Conservation (phyloP, 1,284 basidiomycete species). For the Cystobasidium sp. region DNA sequence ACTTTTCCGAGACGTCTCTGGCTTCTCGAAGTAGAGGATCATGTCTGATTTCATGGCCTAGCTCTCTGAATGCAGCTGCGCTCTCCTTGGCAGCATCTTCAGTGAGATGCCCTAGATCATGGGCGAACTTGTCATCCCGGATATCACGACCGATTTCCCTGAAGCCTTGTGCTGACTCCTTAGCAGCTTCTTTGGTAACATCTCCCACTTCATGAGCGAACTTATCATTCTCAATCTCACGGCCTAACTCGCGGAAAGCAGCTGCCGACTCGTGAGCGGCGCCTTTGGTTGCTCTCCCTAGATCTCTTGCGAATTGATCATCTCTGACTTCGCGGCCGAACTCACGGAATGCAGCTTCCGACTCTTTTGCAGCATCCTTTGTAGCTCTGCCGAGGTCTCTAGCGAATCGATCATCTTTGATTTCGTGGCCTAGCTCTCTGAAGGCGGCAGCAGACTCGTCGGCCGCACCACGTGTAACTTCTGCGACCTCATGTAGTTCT, state of each 20-base stretch:
- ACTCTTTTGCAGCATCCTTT: conserved; percentile 7
- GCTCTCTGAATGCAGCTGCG: conserved; percentile 13
- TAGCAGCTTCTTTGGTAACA: conserved; percentile 10
- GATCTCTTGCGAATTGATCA: neutral
- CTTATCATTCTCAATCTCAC: conserved; percentile 23
- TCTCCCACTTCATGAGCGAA: conserved; percentile 1
- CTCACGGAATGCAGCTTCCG: conserved; percentile 10
- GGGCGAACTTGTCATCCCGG: conserved; percentile 8
- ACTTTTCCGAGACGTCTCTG: neutral
- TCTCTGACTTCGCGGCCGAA: conserved; percentile 23
- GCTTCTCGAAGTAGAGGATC: conserved; percentile 25
- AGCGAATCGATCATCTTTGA: conserved; percentile 16
- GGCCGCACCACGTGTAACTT: conserved; percentile 2
- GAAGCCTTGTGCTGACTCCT: conserved; percentile 9
- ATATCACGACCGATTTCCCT: conserved; percentile 26
- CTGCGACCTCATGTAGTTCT: neutral
- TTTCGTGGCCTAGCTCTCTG: conserved; percentile 19
- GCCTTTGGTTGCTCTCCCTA: neutral
- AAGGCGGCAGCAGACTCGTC: conserved; percentile 24
- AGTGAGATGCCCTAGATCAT: neutral
- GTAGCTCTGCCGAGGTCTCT: conserved; percentile 3
- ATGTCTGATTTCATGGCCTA: conserved; percentile 24
- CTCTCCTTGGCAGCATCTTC: conserved; percentile 13
- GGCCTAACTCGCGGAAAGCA: conserved; percentile 12
- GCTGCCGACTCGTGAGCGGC: conserved; percentile 10